These are phyloP conservation scores for Yarrowia phangngaensis DNA, from an alignment of 805 yeast genomes.

Conservation along the genomic window DNA sequence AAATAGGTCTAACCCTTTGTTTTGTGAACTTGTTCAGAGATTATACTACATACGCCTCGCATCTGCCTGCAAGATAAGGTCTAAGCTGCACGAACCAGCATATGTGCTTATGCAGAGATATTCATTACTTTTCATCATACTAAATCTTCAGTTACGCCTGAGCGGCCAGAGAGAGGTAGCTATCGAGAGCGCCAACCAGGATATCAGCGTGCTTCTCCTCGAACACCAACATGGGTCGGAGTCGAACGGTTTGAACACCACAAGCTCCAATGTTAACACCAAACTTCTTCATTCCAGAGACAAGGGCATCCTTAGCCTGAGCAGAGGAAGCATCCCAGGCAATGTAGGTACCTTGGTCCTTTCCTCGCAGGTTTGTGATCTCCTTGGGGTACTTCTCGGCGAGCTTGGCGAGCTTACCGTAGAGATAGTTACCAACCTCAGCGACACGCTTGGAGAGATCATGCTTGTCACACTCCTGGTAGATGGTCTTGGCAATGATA, in stretches of 20 bases:
- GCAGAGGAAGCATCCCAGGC: slow-evolving; percentile 68
- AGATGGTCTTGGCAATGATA: slow-evolving; percentile 70
- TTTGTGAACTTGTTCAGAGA: too few species aligned
- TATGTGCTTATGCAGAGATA: background rate
- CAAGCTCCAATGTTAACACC: slow-evolving; percentile 87
- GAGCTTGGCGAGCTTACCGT: slow-evolving; percentile 53
- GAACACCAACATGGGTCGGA: slow-evolving; percentile 75
- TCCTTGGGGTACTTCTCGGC: slow-evolving; percentile 53
- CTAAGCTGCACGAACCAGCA: too few species aligned
- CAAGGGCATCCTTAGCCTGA: slow-evolving; percentile 57
- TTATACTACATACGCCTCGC: too few species aligned
- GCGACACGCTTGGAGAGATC: slow-evolving; percentile 54
- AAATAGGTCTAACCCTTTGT: too few species aligned
- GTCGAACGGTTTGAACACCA: slow-evolving; percentile 71
- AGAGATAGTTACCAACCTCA: slow-evolving; percentile 66
- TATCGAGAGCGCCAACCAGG: slow-evolving; percentile 47
- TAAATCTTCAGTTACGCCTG: background rate
- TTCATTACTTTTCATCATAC: background rate
- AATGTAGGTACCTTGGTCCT: slow-evolving; percentile 70
- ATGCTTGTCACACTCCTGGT: slow-evolving; percentile 58
- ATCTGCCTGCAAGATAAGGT: too few species aligned
- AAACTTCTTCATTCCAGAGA: slow-evolving; percentile 52
- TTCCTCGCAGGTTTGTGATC: slow-evolving; percentile 60
- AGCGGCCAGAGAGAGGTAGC: slow-evolving; percentile 33
- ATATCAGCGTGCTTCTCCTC: slow-evolving; percentile 78